A percentile compares a stretch with the other conserved stretches of the same genome.
Evolutionary conservation across 2,329 filamentous ascomycete genomes (phyloP).

Genomic region (Cephalotrichum gorgonifer): DNA sequence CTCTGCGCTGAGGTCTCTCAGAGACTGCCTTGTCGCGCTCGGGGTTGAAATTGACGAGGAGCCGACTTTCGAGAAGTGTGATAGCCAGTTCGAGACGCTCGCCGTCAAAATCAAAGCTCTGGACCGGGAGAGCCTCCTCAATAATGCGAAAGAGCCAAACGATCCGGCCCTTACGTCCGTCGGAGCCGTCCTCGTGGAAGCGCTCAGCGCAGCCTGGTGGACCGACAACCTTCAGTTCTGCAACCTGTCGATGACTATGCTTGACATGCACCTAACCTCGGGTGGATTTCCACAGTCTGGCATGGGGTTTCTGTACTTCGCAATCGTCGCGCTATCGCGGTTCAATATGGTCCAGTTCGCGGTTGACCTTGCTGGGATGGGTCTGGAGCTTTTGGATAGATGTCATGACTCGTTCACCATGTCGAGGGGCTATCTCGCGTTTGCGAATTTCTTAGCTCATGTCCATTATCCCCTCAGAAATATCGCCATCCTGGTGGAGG

Average conservation of each 20-base stretch:
- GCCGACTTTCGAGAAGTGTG: slow-evolving; percentile 67
- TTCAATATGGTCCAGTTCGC: slow-evolving; percentile 64
- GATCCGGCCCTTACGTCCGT: slow-evolving; percentile 50
- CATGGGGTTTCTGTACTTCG: slow-evolving; percentile 57
- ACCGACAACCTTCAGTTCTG: slow-evolving; percentile 63
- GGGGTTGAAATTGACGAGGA: slow-evolving; percentile 55
- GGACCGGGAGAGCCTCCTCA: slow-evolving; percentile 35
- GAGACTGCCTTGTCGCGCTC: slow-evolving; percentile 60
- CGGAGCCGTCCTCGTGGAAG: slow-evolving; percentile 61
- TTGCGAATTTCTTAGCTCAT: slow-evolving; percentile 61
- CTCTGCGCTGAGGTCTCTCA: slow-evolving; percentile 59
- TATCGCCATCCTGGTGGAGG: slow-evolving; percentile 50
- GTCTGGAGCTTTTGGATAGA: slow-evolving; percentile 53
- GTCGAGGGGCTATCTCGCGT: slow-evolving; percentile 59
- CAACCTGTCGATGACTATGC: slow-evolving; percentile 55
- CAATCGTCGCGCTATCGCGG: slow-evolving; percentile 55
- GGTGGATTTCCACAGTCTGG: slow-evolving; percentile 62
- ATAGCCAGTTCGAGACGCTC: slow-evolving; percentile 58
- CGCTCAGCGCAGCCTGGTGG: slow-evolving; percentile 64
- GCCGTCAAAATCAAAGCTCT: slow-evolving; percentile 48
- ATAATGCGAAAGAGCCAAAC: slow-evolving; percentile 26
- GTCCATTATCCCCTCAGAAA: slow-evolving; percentile 51
- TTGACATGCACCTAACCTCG: slow-evolving; percentile 52
- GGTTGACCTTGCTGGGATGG: slow-evolving; percentile 51
- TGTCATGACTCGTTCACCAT: slow-evolving; percentile 55